Evolutionary conservation across 495 filamentous ascomycete species (phyloP).

Genomic region (Trichoderma gamsii): DNA sequence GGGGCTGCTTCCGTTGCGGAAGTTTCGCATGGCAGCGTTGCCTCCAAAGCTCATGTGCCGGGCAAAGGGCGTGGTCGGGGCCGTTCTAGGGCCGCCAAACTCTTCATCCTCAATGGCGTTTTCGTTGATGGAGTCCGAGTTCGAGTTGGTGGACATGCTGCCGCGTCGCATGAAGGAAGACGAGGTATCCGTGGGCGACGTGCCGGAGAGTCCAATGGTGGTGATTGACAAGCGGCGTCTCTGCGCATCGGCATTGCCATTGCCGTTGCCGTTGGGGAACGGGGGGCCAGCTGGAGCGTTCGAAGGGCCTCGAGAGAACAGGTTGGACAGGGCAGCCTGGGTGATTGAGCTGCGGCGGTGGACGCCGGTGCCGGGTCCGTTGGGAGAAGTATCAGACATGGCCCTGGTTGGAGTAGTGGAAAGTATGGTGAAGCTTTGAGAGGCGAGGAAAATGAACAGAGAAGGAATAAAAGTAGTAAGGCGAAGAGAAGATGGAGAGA

Average conservation of each 20-base stretch:
- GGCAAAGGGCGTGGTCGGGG: constrained; percentile 67
- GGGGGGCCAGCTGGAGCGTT: constrained; percentile 26
- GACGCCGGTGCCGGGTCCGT: constrained; percentile 32
- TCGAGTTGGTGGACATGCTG: constrained; percentile 59
- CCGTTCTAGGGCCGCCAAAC: constrained; percentile 31
- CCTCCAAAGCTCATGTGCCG: constrained; percentile 82
- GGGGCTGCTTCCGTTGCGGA: constrained; percentile 39
- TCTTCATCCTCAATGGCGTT: constrained; percentile 80
- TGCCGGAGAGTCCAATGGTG: constrained; percentile 73
- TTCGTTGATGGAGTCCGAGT: constrained; percentile 76
- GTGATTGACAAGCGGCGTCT: constrained; percentile 83
- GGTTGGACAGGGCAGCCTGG: constrained; percentile 46
- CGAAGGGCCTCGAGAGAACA: constrained; percentile 48
- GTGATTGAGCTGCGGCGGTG: constrained; percentile 53
- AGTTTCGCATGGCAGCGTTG: constrained; percentile 66
- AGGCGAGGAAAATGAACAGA: not conserved
- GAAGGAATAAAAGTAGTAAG: not conserved
- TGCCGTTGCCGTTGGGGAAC: constrained; percentile 56
- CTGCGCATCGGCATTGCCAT: constrained; percentile 62
- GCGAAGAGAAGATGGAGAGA: not conserved
- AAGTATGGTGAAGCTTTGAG: not conserved
- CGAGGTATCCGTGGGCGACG: constrained; percentile 58
- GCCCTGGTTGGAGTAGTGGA: not conserved
- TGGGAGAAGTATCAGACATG: constrained; percentile 12
- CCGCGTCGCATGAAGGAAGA: constrained; percentile 55